These are phyloP conservation scores for Calonectria multiphialidica DNA, from an alignment of 2,329 filamentous ascomycete genomes.

Conservation along the genomic window DNA sequence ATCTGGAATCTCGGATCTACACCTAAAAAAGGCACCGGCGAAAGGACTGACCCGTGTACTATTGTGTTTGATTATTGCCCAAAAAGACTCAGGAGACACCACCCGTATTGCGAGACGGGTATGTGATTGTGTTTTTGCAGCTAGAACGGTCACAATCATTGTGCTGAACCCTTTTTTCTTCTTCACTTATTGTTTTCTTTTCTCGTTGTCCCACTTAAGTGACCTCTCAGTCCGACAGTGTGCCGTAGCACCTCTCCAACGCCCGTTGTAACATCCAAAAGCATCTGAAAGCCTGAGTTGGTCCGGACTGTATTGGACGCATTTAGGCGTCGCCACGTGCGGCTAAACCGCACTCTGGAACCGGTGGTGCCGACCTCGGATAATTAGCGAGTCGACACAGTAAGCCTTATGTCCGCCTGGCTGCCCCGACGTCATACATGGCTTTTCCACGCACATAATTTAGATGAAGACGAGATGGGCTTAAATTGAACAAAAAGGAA, in stretches of 20 bases:
- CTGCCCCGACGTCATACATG: slow-evolving; percentile 7
- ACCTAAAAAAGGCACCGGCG: background rate
- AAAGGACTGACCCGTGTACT: background rate
- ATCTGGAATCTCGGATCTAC: slow-evolving; percentile 16
- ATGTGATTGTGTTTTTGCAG: background rate
- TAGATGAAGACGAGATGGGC: background rate
- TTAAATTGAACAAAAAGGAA: background rate
- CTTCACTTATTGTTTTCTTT: too few relatives aligned
- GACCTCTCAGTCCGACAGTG: too few relatives aligned
- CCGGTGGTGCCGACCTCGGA: slow-evolving; percentile 28
- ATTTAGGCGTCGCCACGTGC: slow-evolving; percentile 14
- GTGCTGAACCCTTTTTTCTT: background rate
- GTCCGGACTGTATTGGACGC: background rate
- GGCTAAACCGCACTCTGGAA: background rate
- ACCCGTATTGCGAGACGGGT: too few relatives aligned
- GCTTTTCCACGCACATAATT: background rate
- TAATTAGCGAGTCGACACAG: background rate
- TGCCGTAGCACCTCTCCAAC: background rate
- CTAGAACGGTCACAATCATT: background rate
- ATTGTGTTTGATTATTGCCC: too few relatives aligned
- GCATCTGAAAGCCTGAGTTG: background rate
- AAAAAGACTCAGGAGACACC: background rate
- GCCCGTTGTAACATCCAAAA: background rate
- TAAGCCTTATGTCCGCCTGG: background rate
- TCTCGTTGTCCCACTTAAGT: too few relatives aligned